A percentile compares a stretch with the other conserved stretches of the same genome.
Conservation (phyloP, 2,329 filamentous ascomycete species). For the Xylaria sp. region DNA sequence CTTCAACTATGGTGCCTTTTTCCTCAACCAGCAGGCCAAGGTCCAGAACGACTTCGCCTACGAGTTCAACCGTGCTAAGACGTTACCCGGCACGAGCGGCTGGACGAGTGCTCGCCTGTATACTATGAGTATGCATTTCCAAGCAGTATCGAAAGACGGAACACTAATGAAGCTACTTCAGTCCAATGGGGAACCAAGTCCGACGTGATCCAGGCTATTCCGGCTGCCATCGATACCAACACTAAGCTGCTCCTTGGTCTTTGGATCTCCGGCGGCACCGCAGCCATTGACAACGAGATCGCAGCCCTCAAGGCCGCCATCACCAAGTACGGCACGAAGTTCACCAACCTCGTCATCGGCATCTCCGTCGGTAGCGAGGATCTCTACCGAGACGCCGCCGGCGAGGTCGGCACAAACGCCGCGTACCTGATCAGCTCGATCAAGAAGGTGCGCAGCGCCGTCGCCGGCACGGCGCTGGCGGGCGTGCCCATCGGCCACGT, state of each 20-base stretch:
- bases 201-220: conserved; percentile 76
- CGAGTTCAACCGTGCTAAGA: conserved; percentile 50
- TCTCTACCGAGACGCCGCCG: conserved; percentile 62
- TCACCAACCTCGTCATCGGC: conserved; percentile 61
- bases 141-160: background rate
- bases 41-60: conserved; percentile 49
- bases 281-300: conserved; percentile 61
- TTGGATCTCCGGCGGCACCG: conserved; percentile 55
- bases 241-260: conserved; percentile 64
- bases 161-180: conserved; percentile 36
- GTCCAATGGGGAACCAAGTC: conserved; percentile 50
- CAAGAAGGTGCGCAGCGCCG: conserved; percentile 62
- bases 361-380: conserved; percentile 68
- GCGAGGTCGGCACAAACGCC: conserved; percentile 51
- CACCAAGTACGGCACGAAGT: conserved; percentile 54
- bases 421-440: conserved; percentile 67
- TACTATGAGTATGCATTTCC: conserved; percentile 47
- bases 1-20: conserved; percentile 52
- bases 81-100: conserved; percentile 46
- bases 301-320: conserved; percentile 62
- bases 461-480: conserved; percentile 53
- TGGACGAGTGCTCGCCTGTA: conserved; percentile 50
- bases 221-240: conserved; percentile 64
- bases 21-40: conserved; percentile 50
- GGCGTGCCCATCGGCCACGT: conserved; percentile 63